phyloP scores from a whole-genome alignment of 176 grass and related monocot species.

The Aegilops tauschii region DNA sequence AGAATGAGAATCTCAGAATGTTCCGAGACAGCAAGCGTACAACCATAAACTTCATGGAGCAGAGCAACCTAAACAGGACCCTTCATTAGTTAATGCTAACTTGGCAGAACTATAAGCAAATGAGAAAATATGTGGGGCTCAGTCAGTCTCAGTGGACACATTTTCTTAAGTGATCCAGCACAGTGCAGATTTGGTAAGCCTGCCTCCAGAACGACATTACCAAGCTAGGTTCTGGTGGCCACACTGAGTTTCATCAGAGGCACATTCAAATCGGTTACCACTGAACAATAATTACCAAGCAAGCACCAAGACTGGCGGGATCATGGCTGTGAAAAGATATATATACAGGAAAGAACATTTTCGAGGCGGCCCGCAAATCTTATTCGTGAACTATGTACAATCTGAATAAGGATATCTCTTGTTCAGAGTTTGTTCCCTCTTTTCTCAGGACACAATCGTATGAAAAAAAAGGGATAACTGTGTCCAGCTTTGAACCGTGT shows the following conservation, averaged over 20 bases:
- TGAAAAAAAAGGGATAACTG: slow-evolving; percentile 47
- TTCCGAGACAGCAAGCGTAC: slow-evolving; percentile 14
- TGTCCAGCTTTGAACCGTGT: slow-evolving; percentile 33
- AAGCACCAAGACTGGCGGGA: background rate
- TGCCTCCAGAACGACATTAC: background rate
- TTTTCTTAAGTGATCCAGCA: background rate
- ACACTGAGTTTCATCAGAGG: too few relatives aligned
- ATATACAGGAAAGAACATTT: slow-evolving; percentile 11
- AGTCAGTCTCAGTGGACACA: background rate
- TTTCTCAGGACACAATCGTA: slow-evolving; percentile 58
- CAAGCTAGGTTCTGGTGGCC: too few relatives aligned
- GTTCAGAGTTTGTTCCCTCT: slow-evolving; percentile 21
- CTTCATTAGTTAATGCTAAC: background rate
- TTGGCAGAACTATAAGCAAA: background rate
- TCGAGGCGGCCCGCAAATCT: slow-evolving; percentile 7
- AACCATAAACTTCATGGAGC: slow-evolving; percentile 30
- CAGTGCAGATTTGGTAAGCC: background rate
- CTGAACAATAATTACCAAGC: background rate
- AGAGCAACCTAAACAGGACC: slow-evolving; percentile 46
- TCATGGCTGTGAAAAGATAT: background rate
- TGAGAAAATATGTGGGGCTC: background rate
- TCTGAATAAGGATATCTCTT: slow-evolving; percentile 29
- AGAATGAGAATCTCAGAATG: slow-evolving; percentile 25
- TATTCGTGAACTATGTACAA: slow-evolving; percentile 50
- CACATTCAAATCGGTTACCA: too few relatives aligned